Conservation (phyloP, 2,329 filamentous ascomycete genomes). For the Dendryphion nanum region DNA sequence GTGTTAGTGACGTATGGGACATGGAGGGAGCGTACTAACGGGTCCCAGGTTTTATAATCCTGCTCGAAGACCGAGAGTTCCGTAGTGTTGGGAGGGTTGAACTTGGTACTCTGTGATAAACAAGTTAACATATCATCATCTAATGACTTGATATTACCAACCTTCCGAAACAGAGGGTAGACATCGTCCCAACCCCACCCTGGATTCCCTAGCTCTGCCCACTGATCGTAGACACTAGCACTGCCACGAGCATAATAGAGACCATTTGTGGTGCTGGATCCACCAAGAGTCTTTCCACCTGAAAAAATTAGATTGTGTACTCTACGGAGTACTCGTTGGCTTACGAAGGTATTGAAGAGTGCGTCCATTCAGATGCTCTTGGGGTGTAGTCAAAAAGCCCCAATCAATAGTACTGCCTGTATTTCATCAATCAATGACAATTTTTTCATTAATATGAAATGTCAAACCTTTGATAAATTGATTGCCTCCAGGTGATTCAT, state of each 20-base stretch:
- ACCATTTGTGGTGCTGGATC: constrained; percentile 34
- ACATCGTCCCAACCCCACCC: constrained; percentile 50
- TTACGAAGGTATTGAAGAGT: constrained; percentile 19
- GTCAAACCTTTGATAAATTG: constrained; percentile 25
- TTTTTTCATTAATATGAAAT: too few species aligned
- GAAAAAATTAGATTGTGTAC: too few species aligned
- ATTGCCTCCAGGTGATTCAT: constrained; percentile 26
- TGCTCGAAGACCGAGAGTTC: constrained; percentile 24
- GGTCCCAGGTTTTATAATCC: constrained; percentile 27
- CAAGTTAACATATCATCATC: constrained; percentile 1
- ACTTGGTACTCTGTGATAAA: constrained; percentile 13
- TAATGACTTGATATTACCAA: constrained; percentile 2
- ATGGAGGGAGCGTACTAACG: too few species aligned
- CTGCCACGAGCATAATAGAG: constrained; percentile 34
- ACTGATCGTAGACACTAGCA: constrained; percentile 46
- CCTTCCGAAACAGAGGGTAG: constrained; percentile 19
- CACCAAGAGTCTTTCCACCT: constrained; percentile 26
- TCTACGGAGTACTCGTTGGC: not conserved
- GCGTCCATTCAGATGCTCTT: constrained; percentile 18
- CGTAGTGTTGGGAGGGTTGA: constrained; percentile 24
- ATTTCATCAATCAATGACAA: not conserved
- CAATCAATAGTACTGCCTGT: constrained; percentile 22
- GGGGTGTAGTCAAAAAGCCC: constrained; percentile 24
- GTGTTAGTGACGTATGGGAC: too few species aligned
- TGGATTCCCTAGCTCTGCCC: constrained; percentile 57